Evolutionary conservation across 2,329 filamentous ascomycete species (phyloP).

Genomic region (Claviceps purpurea): DNA sequence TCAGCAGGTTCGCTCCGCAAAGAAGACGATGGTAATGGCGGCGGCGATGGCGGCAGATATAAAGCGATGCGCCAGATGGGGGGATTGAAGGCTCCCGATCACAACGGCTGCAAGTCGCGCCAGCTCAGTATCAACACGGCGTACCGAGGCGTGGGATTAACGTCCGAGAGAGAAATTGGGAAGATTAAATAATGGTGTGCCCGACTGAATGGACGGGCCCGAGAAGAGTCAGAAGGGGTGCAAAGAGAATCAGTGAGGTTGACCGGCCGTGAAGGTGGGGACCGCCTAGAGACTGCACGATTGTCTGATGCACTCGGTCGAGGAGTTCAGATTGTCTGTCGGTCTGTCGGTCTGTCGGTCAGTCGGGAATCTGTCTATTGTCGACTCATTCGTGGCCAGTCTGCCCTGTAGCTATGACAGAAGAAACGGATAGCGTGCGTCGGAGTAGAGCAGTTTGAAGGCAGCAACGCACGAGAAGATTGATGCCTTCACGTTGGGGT

Average conservation of each 20-base stretch:
- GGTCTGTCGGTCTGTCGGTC: not conserved
- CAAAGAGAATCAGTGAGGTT: slow-evolving; percentile 3
- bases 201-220: not conserved
- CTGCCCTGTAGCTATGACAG: not conserved
- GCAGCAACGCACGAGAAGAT: not conserved
- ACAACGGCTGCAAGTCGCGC: not conserved
- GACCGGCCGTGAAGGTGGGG: slow-evolving; percentile 2
- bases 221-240: not conserved
- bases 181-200: not conserved
- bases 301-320: not conserved
- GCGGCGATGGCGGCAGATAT: not conserved
- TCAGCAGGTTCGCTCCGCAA: not conserved
- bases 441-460: not conserved
- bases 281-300: not conserved
- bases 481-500: slow-evolving; percentile 2
- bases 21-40: not conserved
- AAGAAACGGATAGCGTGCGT: not conserved
- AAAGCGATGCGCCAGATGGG: not conserved
- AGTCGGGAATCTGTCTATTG: not conserved
- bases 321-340: not conserved
- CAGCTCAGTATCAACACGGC: not conserved
- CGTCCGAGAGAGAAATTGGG: not conserved
- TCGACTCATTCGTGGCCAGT: not conserved
- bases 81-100: not conserved
- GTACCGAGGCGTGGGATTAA: not conserved